Base-by-base conservation (phyloP, 2,329 filamentous ascomycete genomes). In the Curvularia hawaiiensis region DNA sequence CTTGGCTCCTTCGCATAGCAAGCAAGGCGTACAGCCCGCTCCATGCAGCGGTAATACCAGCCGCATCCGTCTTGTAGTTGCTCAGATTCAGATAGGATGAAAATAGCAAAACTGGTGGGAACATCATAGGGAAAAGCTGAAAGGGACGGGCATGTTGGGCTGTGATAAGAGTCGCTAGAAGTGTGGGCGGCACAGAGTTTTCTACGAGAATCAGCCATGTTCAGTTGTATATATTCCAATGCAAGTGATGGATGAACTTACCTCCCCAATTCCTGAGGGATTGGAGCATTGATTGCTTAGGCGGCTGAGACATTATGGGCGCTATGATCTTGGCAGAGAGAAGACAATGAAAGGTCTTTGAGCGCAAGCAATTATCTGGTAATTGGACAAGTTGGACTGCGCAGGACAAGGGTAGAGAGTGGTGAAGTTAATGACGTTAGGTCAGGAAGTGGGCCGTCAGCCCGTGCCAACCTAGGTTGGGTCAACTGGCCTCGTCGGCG, bases 111-210 rank as follows among this genome's bases (percentile, higher is more conserved):
- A 88, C 78, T 2, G 87, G 87, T 4, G 87, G 84, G 71, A 90
- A 90, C 61, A 88, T 75, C 83, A 90, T 87, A 4, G 88, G 88
- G 0, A 90, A 78, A 7, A 80, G 70, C 70, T 88, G 86, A 74
- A 88, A 86, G 8, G 88, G 88, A n/a, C 85, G 85, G 43, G 84
- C 79, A 77, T 89, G 85, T 66, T 89, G 85, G 11, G 87, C 85
- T 40, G 86, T 83, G 64, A 90, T 84, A 43, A 90, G 79, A 9
- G 87, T 88, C 56, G 88, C 88, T 43, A 89, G 83, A 12, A 88
- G 75, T 11, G 84, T 87, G 24, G 88, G 84, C 2, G 88, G 85
- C 31, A 90, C 82, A 9, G 87, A 82, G 58, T 84, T 86, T 75
- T 87, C 87, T 89, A 68, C 28, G 4, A 18, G 33, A 40, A 45